phyloP scores from a whole-genome alignment of 2,329 filamentous ascomycete genomes.

The Penicillium sp. region DNA sequence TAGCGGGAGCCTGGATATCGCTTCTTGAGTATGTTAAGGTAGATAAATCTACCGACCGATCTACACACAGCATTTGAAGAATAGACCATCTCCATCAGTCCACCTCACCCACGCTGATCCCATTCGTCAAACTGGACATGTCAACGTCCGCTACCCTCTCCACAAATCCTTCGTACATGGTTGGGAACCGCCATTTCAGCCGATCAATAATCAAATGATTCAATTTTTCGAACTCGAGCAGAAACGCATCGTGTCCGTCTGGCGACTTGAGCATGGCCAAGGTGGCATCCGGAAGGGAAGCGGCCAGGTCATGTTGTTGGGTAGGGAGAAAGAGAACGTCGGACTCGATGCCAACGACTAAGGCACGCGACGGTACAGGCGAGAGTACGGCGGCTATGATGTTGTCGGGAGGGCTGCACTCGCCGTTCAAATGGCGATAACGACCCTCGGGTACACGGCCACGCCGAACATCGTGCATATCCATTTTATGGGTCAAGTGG shows the following conservation, averaged over 20 bases:
- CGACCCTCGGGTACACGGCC: conserved; percentile 59
- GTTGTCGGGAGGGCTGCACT: conserved; percentile 37
- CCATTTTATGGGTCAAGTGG: conserved; percentile 94
- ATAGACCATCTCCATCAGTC: too few relatives aligned
- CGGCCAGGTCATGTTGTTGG: conserved; percentile 89
- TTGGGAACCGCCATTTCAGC: too few relatives aligned
- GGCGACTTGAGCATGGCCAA: conserved; percentile 87
- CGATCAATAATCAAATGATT: too few relatives aligned
- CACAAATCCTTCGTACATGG: too few relatives aligned
- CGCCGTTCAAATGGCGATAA: too few relatives aligned
- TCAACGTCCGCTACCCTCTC: too few relatives aligned
- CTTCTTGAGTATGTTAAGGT: too few relatives aligned
- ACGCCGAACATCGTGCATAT: conserved; percentile 92
- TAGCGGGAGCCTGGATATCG: too few relatives aligned
- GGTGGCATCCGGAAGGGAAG: conserved; percentile 72
- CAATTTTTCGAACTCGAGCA: conserved; percentile 96
- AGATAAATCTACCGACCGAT: too few relatives aligned
- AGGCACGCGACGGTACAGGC: conserved; percentile 80
- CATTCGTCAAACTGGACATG: too few relatives aligned
- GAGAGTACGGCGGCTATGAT: conserved; percentile 72
- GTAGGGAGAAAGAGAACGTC: conserved; percentile 97
- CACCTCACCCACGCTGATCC: too few relatives aligned
- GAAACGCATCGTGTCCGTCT: conserved; percentile 94
- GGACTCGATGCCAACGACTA: conserved; percentile 91
- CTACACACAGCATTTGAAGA: too few relatives aligned